Evolutionary conservation across 192 early-diverging fungal species (phyloP), one percentile per base, ranked within the genome.

Genomic region (Coemansia sp.): DNA sequence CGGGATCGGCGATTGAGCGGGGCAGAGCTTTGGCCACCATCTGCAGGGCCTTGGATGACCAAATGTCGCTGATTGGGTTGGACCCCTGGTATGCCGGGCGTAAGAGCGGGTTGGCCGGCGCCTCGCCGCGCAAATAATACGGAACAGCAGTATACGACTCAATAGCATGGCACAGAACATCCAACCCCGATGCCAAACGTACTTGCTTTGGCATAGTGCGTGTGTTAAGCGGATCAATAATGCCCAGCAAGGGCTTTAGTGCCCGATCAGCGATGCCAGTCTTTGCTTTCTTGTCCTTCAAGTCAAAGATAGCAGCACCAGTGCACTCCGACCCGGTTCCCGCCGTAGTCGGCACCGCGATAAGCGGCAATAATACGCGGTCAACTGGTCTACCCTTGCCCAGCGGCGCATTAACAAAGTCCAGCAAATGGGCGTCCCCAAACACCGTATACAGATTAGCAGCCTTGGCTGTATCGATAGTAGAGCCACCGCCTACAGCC

Each of bases 111-210:
- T 94, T 93, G 44, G 73, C 66, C 14, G 94, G 94, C 17, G 93
- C 87, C 45, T 90, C 90, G 1, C 89, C 88, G 31, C 94, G 89
- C 74, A 88, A 67, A 58, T 89, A 75, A 75, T 92, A 96, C 3
- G 94, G 94, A 44, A 96, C 85, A 2, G 94, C 94, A 7, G 94
- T 96, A 72, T 96, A 96, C 0, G 92, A 94, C 75, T 96, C 94
- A 36, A 96, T 84, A 21, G 94, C 91, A 67, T 96, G 94, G 82
- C 94, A 94, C 58, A 96, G 77, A 14, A 96, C 94, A 80, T 96
- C 94, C 27, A 96, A 83, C 42, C 94, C 94, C 57, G 89, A 90
- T 7, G 93, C 86, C 67, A 93, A 88, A 46, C 93, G 93, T 19
- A 96, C 93, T 67, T 94, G 89, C 62, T 86, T 77, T 31, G 94